A percentile compares a stretch with the other conserved stretches of the same genome.
Evolutionary conservation across 306 rosid species (phyloP).

Genomic region (Cucumis hystrix): DNA sequence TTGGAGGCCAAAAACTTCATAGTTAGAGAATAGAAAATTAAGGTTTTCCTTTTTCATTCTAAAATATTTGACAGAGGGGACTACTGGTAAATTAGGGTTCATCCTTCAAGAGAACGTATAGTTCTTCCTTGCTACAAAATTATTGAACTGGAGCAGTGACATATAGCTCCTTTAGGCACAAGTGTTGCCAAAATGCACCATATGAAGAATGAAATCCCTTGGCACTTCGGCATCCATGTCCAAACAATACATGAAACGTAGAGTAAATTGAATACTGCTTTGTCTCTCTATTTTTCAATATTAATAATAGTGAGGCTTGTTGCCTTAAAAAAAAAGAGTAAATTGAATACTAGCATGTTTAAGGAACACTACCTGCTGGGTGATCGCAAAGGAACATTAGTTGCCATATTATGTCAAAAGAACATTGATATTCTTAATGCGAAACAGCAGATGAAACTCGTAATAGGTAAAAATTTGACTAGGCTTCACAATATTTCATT

Average conservation of each 20-base stretch:
- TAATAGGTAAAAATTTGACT: not conserved
- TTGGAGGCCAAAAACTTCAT: not conserved
- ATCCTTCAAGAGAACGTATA: not conserved
- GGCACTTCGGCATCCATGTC: not conserved
- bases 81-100: not conserved
- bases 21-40: not conserved
- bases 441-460: not conserved
- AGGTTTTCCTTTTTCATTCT: not conserved
- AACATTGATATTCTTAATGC: not conserved
- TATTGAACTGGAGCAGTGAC: not conserved
- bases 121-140: not conserved
- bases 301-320: too few relatives aligned
- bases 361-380: not conserved
- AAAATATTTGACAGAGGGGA: not conserved
- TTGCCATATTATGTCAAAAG: not conserved
- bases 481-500: not conserved
- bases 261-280: not conserved
- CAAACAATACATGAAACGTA: not conserved
- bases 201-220: not conserved
- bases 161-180: not conserved
- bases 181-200: not conserved
- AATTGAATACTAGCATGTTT: not conserved
- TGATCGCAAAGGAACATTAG: not conserved
- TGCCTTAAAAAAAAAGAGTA: too few relatives aligned
- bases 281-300: too few relatives aligned